Evolutionary conservation across 2,329 filamentous ascomycete species (phyloP).

Genomic region (Sclerotinia glacialis): DNA sequence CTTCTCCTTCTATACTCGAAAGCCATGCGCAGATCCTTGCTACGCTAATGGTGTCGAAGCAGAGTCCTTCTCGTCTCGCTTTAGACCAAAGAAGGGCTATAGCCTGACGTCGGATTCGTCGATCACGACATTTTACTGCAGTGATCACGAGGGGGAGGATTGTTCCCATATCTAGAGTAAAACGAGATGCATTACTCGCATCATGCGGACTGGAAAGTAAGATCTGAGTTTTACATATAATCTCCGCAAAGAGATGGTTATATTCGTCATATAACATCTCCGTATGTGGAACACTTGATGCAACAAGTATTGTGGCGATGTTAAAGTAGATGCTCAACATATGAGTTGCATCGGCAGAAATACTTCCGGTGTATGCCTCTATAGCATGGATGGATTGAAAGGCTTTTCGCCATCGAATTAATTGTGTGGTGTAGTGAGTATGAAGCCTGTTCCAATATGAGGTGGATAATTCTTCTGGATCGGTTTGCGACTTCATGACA

Average conservation of each 20-base stretch:
- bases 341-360: constrained; percentile 32
- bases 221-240: constrained; percentile 35
- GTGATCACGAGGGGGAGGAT: constrained; percentile 38
- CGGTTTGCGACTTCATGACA: constrained; percentile 33
- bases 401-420: constrained; percentile 35
- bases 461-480: constrained; percentile 33
- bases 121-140: constrained; percentile 37
- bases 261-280: constrained; percentile 38
- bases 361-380: constrained; percentile 32
- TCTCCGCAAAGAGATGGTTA: constrained; percentile 35
- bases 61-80: constrained; percentile 37
- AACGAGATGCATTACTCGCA: constrained; percentile 36
- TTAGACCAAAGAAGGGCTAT: constrained; percentile 38
- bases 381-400: constrained; percentile 34
- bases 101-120: constrained; percentile 35
- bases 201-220: constrained; percentile 36
- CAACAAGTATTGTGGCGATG: constrained; percentile 36
- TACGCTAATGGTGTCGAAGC: constrained; percentile 38
- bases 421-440: constrained; percentile 35
- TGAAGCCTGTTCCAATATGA: constrained; percentile 35
- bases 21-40: constrained; percentile 39
- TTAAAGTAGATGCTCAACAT: constrained; percentile 39
- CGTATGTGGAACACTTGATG: constrained; percentile 35
- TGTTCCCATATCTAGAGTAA: constrained; percentile 38
- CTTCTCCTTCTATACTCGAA: constrained; percentile 38